Conservation (phyloP, 164 flowering plant genomes). For the Houttuynia cordata region DNA sequence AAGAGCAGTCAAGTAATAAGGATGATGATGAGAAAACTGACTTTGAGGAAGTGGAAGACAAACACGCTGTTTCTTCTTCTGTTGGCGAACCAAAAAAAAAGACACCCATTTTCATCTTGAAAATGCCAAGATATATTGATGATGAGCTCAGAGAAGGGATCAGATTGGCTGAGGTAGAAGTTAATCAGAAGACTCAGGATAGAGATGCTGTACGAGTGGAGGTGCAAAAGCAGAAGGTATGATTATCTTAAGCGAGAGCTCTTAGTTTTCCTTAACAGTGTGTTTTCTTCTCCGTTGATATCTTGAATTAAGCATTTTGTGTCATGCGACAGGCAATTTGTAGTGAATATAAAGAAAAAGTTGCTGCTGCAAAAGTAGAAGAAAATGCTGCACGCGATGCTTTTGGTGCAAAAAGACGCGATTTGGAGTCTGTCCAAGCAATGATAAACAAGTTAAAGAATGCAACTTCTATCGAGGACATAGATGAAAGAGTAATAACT, state of each 20-base stretch:
- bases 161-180: constrained; percentile 34
- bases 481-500: constrained; percentile 44
- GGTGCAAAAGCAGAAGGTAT: constrained; percentile 42
- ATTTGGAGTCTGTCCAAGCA: constrained; percentile 51
- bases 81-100: constrained; percentile 23
- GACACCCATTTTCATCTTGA: constrained; percentile 42
- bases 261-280: not conserved
- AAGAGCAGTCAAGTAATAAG: not conserved
- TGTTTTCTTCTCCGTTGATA: not conserved
- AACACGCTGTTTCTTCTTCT: constrained; percentile 14
- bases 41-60: constrained; percentile 5
- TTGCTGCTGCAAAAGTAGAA: constrained; percentile 42
- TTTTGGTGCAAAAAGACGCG: constrained; percentile 42
- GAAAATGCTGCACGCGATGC: constrained; percentile 42
- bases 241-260: not conserved
- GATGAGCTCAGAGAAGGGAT: constrained; percentile 43
- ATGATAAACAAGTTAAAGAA: constrained; percentile 44
- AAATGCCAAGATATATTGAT: constrained; percentile 53
- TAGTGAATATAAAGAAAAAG: constrained; percentile 15
- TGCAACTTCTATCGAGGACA: constrained; percentile 61
- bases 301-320: not conserved
- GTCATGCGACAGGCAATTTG: constrained; percentile 9
- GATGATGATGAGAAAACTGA: not conserved
- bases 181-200: constrained; percentile 44
- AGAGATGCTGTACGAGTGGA: constrained; percentile 48